Percentiles rank a stretch among this genome's conserved stretches.
Evolutionary conservation across 208 protist species (phyloP).

Genomic region (Trypanosoma avium): DNA sequence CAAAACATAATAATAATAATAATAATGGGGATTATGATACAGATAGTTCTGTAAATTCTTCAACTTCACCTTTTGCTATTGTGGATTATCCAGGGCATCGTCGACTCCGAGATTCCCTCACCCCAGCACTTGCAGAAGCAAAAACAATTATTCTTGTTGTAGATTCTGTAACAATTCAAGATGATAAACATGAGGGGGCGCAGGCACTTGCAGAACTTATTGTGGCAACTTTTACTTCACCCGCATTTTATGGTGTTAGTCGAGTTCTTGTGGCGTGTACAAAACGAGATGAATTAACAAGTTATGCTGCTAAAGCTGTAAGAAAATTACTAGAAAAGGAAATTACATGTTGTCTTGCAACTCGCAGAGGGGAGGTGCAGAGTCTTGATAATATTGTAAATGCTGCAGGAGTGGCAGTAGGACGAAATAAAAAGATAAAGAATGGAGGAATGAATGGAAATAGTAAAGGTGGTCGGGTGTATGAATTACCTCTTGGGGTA

Average conservation of each 20-base stretch:
- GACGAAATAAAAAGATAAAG: constrained; percentile 3
- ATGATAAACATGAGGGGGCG: constrained; percentile 69
- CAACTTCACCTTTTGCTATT: constrained; percentile 14
- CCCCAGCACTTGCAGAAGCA: constrained; percentile 45
- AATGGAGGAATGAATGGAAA: neutral
- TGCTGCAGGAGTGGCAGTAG: constrained; percentile 38
- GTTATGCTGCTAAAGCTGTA: constrained; percentile 76
- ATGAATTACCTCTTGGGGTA: constrained; percentile 46
- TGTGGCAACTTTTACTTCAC: constrained; percentile 48
- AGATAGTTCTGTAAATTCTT: neutral
- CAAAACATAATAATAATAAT: neutral
- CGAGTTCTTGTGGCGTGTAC: constrained; percentile 69
- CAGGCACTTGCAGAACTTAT: constrained; percentile 74
- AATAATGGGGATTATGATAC: neutral
- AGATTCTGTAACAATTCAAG: constrained; percentile 73
- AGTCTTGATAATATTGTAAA: constrained; percentile 67
- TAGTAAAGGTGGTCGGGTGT: constrained; percentile 17
- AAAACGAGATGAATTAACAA: constrained; percentile 83
- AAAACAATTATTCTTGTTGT: constrained; percentile 67
- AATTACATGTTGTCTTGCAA: constrained; percentile 46
- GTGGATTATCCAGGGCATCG: constrained; percentile 83
- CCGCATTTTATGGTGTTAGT: constrained; percentile 72
- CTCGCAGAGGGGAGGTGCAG: constrained; percentile 51
- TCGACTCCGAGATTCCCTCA: constrained; percentile 57
- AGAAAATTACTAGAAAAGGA: constrained; percentile 69